A percentile compares a stretch with the other conserved stretches of the same genome.
These are phyloP conservation scores for Rosa persica DNA, from an alignment of 306 rosid genomes.

Conservation along the genomic window DNA sequence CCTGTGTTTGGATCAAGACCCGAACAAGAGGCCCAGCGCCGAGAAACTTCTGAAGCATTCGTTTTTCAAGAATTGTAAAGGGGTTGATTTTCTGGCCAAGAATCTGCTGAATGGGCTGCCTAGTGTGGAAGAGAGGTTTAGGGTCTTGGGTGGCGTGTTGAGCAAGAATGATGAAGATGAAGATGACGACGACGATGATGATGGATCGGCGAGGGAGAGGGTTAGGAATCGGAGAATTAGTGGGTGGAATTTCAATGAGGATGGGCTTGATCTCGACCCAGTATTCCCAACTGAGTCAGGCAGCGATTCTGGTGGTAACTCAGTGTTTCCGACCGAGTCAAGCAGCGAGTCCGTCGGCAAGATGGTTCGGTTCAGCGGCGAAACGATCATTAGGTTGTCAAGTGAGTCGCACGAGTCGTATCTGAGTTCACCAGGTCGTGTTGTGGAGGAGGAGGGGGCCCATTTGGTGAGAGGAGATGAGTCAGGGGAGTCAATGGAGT, in stretches of 20 bases:
- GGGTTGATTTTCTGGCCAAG: constrained; percentile 40
- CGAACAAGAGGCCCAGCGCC: constrained; percentile 53
- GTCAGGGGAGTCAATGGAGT: constrained; percentile 14
- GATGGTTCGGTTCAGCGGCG: constrained; percentile 34
- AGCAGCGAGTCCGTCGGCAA: constrained; percentile 1
- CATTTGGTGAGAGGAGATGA: constrained; percentile 2
- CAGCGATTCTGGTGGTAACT: not conserved
- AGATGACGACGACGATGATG: constrained; percentile 10
- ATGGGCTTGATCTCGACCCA: constrained; percentile 50
- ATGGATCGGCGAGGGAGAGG: not conserved
- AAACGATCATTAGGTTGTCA: constrained; percentile 8
- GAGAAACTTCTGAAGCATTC: constrained; percentile 51
- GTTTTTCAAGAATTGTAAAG: constrained; percentile 51
- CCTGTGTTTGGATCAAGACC: constrained; percentile 60
- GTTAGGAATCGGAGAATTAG: constrained; percentile 46
- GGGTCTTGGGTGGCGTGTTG: not conserved
- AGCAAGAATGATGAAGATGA: constrained; percentile 10
- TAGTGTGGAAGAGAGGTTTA: constrained; percentile 55
- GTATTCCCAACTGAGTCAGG: constrained; percentile 37
- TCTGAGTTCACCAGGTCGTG: not conserved
- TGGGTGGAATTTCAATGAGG: constrained; percentile 74
- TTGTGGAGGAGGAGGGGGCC: too few relatives aligned
- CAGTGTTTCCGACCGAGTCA: constrained; percentile 23
- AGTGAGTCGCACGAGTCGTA: not conserved
- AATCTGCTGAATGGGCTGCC: constrained; percentile 52